Evolutionary conservation across 306 rosid species (phyloP).

Genomic region (Acacia confusa): DNA sequence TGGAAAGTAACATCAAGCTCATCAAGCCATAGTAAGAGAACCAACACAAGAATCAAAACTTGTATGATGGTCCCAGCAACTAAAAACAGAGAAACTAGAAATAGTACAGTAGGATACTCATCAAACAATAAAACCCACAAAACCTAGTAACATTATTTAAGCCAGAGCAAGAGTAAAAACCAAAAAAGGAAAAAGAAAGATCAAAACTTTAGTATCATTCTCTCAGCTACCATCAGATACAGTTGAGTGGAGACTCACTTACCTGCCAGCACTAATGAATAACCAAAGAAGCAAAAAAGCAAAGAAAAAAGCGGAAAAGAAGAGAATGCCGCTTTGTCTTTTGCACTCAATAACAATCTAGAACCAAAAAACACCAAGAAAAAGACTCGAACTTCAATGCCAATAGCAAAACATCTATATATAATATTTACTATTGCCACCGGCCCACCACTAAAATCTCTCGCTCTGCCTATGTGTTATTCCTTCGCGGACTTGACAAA

Average conservation of each 20-base stretch:
- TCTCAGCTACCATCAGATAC: background rate
- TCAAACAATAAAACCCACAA: background rate
- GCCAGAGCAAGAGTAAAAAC: background rate
- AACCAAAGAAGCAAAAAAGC: conserved; percentile 10
- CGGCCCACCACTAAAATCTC: background rate
- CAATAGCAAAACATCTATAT: conserved; percentile 22
- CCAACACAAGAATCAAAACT: background rate
- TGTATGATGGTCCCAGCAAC: background rate
- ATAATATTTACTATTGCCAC: conserved; percentile 6
- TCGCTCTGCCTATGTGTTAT: too few species aligned
- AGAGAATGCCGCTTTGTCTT: conserved; percentile 32
- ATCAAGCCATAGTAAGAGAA: background rate
- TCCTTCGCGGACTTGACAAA: conserved; percentile 28
- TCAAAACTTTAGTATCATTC: background rate
- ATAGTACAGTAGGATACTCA: background rate
- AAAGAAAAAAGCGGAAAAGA: conserved; percentile 15
- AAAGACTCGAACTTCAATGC: background rate
- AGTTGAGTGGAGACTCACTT: conserved; percentile 26
- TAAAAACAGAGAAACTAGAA: background rate
- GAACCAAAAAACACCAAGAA: background rate
- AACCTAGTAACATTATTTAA: background rate
- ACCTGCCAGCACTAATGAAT: conserved; percentile 31
- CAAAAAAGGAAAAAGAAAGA: background rate
- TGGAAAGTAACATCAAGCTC: background rate
- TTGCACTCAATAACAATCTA: conserved; percentile 1